Evolutionary conservation across 768 basidiomycete species (phyloP), one percentile per base, ranked within the genome.

Genomic region (Nevesoporus exiguus): DNA sequence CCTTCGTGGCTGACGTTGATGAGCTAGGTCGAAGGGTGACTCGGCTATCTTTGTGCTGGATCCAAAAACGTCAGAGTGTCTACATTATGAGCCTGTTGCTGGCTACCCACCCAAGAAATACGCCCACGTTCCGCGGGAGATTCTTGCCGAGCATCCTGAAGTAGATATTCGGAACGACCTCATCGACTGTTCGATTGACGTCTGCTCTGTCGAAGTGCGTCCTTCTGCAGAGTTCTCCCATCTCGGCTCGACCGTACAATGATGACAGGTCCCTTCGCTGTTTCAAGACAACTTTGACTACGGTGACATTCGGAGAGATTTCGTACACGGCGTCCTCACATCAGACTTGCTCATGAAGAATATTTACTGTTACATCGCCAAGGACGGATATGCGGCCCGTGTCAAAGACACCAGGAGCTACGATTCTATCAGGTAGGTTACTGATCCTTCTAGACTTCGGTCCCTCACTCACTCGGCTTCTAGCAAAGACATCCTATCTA

Each of bases 251-350:
- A 44, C 31, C 55, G 15, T 36, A n/a, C 33, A n/a, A n/a, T n/a
- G 29, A 47, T 53, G 25, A 51, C 62, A 97, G 89, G 90, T 98
- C 34, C 94, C 93, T 1, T 95, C 95, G 1, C 69, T 98, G 5
- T 99, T 98, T 74, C 93, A 95, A 68, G 97, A 98, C 73, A 98
- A 98, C 73, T 99, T 99, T 65, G 97, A 98, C 73, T 98, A 95
- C 65, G 84, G 85, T 14, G 93, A 95, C 72, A 80, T 98, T 56
- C 84, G 94, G 53, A 78, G 84, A 60, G 93, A 98, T 72, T 97
- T 99, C 64, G 89, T 98, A 15, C 90, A 91, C 65, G 96, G 96
- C 17, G 82, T 99, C 44, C 78, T 99, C 59, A 96, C 92, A 0
- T 95, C 93, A 14, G 97, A 99, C 70, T 71, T 98, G 33, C 79